Conservation (phyloP, 2,329 filamentous ascomycete genomes). For the Paramyrothecium sp. region DNA sequence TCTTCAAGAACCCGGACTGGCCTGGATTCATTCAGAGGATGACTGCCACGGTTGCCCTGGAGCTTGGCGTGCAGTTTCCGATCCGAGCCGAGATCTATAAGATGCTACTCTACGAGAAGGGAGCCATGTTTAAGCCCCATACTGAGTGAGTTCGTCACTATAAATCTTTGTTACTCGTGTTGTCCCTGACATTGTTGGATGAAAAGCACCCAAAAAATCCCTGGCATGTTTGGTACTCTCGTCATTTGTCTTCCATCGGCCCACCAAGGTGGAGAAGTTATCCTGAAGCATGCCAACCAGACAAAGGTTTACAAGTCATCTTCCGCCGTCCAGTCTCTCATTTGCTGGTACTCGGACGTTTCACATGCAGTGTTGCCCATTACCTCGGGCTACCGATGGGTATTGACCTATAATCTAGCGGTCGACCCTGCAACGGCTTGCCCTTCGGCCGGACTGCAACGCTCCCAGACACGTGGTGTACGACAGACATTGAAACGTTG, state of each 20-base stretch:
- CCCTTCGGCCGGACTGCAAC: conserved; percentile 16
- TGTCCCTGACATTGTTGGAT: not conserved
- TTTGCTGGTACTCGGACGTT: conserved; percentile 50
- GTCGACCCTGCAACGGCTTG: conserved; percentile 11
- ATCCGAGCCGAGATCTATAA: conserved; percentile 40
- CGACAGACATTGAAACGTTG: conserved; percentile 21
- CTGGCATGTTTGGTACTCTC: conserved; percentile 50
- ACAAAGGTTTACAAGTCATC: conserved; percentile 29
- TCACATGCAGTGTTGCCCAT: conserved; percentile 47
- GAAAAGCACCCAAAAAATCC: conserved; percentile 39
- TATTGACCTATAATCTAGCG: conserved; percentile 51
- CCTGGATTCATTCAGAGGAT: conserved; percentile 16
- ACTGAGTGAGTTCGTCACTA: conserved; percentile 28
- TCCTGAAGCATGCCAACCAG: conserved; percentile 34
- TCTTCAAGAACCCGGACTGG: conserved; percentile 33
- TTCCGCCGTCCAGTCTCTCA: conserved; percentile 12
- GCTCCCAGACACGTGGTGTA: conserved; percentile 9
- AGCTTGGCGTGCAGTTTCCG: conserved; percentile 28
- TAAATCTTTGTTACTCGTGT: not conserved
- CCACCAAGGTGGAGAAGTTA: conserved; percentile 44
- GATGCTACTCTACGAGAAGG: conserved; percentile 48
- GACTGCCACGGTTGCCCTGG: conserved; percentile 16
- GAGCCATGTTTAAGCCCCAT: conserved; percentile 46
- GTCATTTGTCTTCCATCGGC: conserved; percentile 45
- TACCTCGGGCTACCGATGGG: conserved; percentile 44